Evolutionary conservation across 2,329 filamentous ascomycete species (phyloP), one percentile per base, ranked within the genome.

Genomic region (Elsinoe necatrix): DNA sequence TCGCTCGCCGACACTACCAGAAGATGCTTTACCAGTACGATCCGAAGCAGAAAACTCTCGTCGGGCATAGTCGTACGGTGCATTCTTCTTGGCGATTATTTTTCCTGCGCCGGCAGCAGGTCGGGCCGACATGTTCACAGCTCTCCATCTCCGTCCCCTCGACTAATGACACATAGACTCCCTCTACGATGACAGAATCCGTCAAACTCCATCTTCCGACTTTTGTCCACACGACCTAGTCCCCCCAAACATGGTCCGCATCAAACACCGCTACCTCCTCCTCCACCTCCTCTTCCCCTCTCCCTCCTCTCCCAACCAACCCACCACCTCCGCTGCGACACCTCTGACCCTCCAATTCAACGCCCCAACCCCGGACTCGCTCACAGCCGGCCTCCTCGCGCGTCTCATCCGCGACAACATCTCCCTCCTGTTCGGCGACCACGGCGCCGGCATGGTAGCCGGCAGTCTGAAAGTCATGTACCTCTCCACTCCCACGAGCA

Each of bases 241-340:
- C n/a, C 29, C 47, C 47, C 8, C 56, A 51, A 73, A 42, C 50
- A 96, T 98, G 93, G 93, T 98, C 59, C 89, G 93, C 68, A 82
- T 97, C 63, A 98, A 98, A 73, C 87, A 95, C 72, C 85, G 93
- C 65, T 98, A 98, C 71, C 81, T 98, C 16, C 83, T 97, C n/a
- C 82, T 97, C 60, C 89, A 95, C 68, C 90, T 97, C 62, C 78
- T 97, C 47, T 96, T 96, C 66, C 89, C 91, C 0, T 78, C 83
- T 5, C 74, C 11, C 61, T 75, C 8, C 59, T 56, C 25, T 16
- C 35, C 63, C 78, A 66, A 70, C 86, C 74, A 45, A 77, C 86
- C 58, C 85, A 93, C 72, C 86, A 90, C 69, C 83, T 85, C 51
- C 90, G 23, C 5, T 12, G 2, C 63, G 4, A 78, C 66, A 70